phyloP scores from a whole-genome alignment of 345 rosid species.

The Melaleuca quinquenervia region DNA sequence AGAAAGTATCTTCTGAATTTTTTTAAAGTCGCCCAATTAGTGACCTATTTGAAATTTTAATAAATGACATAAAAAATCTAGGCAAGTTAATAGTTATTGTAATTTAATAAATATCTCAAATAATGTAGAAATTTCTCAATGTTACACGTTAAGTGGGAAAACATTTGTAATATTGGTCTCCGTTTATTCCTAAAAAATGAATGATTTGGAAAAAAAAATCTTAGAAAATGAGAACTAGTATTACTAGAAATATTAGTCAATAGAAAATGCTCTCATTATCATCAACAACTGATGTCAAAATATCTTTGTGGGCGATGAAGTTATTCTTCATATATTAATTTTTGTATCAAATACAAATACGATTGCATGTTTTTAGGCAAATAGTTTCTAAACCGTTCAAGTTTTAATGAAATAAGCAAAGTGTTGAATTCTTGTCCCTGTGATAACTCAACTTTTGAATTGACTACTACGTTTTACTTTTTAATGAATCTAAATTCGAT shows the following conservation, averaged over 20 bases:
- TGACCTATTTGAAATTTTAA: neutral
- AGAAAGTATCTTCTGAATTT: neutral
- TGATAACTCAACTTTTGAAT: neutral
- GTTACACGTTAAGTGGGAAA: neutral
- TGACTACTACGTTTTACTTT: neutral
- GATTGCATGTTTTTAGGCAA: neutral
- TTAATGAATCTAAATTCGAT: neutral
- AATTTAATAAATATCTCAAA: neutral
- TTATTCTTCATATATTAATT: neutral
- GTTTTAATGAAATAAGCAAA: neutral
- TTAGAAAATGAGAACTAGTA: no score
- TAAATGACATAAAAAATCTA: neutral
- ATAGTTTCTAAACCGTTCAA: neutral
- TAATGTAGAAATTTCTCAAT: neutral
- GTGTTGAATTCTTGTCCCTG: neutral
- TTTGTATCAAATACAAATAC: neutral
- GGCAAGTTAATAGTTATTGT: neutral
- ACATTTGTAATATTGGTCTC: neutral
- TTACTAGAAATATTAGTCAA: no score
- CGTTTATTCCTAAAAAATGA: neutral
- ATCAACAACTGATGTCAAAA: neutral
- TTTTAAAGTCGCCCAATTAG: neutral
- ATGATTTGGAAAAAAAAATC: no score
- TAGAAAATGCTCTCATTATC: no score
- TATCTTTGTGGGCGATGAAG: rapidly evolving